Evolutionary conservation across 1,139 yeast genomes (phyloP).

Genomic region (Taiozyma onychis): DNA sequence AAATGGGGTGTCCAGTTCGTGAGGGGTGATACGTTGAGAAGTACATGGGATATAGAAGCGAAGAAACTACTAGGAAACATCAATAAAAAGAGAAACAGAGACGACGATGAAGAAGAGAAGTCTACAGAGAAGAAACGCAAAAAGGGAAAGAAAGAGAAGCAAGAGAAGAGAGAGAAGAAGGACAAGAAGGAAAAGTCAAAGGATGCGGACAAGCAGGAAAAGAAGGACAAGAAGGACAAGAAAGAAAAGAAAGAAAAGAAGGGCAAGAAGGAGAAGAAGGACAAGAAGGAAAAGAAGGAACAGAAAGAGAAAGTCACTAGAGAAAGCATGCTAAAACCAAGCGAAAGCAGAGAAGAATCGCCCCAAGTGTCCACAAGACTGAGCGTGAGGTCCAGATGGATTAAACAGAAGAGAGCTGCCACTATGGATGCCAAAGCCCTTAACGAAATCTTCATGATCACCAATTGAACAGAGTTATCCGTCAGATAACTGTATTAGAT

Average conservation of each 20-base stretch:
- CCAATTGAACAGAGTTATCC: constrained; percentile 29
- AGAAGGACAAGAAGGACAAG: constrained; percentile 28
- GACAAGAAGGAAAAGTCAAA: constrained; percentile 17
- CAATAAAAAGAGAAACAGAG: constrained; percentile 29
- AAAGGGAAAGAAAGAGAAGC: constrained; percentile 24
- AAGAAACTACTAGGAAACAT: constrained; percentile 31
- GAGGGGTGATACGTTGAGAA: constrained; percentile 72
- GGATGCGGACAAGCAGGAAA: constrained; percentile 5
- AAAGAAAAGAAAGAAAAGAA: constrained; percentile 28
- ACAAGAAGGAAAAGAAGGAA: constrained; percentile 24
- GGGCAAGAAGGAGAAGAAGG: constrained; percentile 21
- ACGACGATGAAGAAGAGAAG: constrained; percentile 29
- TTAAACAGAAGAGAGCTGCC: constrained; percentile 84
- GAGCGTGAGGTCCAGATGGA: constrained; percentile 81
- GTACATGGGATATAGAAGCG: constrained; percentile 76
- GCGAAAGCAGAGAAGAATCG: constrained; percentile 27
- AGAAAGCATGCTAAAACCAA: constrained; percentile 37
- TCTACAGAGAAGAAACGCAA: constrained; percentile 24
- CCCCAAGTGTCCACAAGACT: constrained; percentile 54
- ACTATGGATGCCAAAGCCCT: constrained; percentile 84
- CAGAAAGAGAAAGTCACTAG: constrained; percentile 27
- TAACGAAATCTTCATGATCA: constrained; percentile 88
- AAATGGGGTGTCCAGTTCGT: constrained; percentile 87
- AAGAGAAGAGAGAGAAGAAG: constrained; percentile 24
- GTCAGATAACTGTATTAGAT: no score